Evolutionary conservation across 306 rosid species (phyloP).

Genomic region (Lupinus albus): DNA sequence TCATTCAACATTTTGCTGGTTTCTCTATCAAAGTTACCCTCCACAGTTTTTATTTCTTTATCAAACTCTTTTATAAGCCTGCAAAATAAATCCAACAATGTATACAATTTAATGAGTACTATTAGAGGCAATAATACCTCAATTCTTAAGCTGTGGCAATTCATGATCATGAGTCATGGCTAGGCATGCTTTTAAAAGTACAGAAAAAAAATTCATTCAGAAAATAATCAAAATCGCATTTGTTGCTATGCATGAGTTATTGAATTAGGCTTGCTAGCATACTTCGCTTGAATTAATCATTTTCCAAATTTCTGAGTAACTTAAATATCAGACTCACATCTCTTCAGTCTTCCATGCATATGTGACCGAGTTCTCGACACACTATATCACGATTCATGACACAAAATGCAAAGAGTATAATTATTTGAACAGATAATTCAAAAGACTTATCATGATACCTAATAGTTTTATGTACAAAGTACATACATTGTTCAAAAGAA

Average conservation of each 20-base stretch:
- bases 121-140: slow-evolving; percentile 16
- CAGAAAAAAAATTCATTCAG: not conserved
- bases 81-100: slow-evolving; percentile 38
- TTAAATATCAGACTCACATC: not conserved
- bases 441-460: not conserved
- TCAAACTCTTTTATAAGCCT: slow-evolving; percentile 97
- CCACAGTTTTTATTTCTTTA: slow-evolving; percentile 72
- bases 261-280: not conserved
- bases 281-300: not conserved
- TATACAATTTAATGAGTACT: not conserved
- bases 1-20: slow-evolving; percentile 88
- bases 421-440: not conserved
- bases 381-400: not conserved
- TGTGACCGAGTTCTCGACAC: not conserved
- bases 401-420: not conserved
- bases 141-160: not conserved
- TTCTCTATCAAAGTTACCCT: slow-evolving; percentile 60
- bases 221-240: slow-evolving; percentile 3
- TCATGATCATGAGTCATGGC: slow-evolving; percentile 11
- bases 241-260: not conserved
- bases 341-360: not conserved
- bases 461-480: too few relatives aligned
- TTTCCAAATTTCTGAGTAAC: not conserved
- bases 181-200: not conserved
- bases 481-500: not conserved